These are phyloP conservation scores for Ceratocystis lukuohia DNA, from an alignment of 2,329 filamentous ascomycete genomes.

Conservation along the genomic window DNA sequence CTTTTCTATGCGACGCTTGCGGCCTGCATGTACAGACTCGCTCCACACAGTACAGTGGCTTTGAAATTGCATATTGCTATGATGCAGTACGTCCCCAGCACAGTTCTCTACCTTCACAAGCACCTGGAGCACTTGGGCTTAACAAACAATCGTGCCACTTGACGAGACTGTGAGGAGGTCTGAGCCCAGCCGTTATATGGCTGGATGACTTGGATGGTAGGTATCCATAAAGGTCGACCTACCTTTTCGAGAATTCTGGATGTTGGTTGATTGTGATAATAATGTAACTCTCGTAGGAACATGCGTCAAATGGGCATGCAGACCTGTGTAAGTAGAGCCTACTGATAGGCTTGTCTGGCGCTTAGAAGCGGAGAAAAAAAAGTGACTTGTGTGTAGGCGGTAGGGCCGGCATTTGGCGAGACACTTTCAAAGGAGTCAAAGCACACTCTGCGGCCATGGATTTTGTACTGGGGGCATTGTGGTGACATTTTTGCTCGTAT, in stretches of 20 bases:
- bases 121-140: neutral
- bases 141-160: neutral
- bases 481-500: neutral
- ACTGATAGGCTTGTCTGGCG: neutral
- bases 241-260: neutral
- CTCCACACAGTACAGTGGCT: neutral
- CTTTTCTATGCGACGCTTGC: neutral
- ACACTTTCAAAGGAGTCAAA: neutral
- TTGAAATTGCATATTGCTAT: neutral
- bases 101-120: neutral
- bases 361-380: neutral
- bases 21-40: neutral
- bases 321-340: neutral
- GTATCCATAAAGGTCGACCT: neutral
- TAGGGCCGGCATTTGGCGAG: neutral
- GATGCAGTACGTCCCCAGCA: neutral
- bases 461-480: neutral
- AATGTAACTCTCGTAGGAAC: neutral
- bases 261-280: neutral
- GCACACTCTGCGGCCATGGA: neutral
- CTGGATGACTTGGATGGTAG: neutral
- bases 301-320: neutral
- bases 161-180: neutral
- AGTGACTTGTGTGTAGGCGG: neutral
- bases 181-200: neutral